phyloP scores from a whole-genome alignment of 345 rosid genomes.

The Camelina laxa region DNA sequence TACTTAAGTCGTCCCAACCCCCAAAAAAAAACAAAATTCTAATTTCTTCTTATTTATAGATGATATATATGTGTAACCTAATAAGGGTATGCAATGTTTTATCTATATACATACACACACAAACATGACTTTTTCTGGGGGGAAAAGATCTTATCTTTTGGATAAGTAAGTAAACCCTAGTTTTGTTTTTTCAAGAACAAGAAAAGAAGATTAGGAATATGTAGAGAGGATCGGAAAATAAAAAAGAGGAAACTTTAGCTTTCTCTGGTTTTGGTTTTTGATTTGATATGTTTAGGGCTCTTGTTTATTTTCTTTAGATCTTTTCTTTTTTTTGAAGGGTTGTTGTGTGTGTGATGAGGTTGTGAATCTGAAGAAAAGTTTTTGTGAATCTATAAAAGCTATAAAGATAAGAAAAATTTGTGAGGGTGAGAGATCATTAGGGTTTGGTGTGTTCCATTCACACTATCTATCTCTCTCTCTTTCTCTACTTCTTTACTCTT shows the following conservation, averaged over 20 bases:
- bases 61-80: not conserved
- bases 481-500: slow-evolving; percentile 33
- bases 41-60: slow-evolving; percentile 2
- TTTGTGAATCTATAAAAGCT: slow-evolving; percentile 37
- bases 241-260: slow-evolving; percentile 38
- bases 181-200: slow-evolving; percentile 37
- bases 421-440: slow-evolving; percentile 44
- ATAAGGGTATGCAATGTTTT: slow-evolving; percentile 36
- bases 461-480: slow-evolving; percentile 15
- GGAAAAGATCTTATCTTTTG: slow-evolving; percentile 43
- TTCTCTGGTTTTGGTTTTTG: slow-evolving; percentile 17
- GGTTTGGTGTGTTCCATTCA: slow-evolving; percentile 53
- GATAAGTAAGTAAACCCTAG: slow-evolving; percentile 32
- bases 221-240: not conserved
- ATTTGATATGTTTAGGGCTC: slow-evolving; percentile 36
- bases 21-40: not conserved
- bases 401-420: slow-evolving; percentile 46
- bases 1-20: not conserved
- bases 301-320: slow-evolving; percentile 33
- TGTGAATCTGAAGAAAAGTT: slow-evolving; percentile 41
- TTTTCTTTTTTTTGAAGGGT: slow-evolving; percentile 27
- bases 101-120: slow-evolving; percentile 44
- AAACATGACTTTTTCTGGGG: slow-evolving; percentile 35
- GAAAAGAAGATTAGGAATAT: slow-evolving; percentile 9
- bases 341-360: slow-evolving; percentile 24